These are phyloP conservation scores for Cryptococcus sp. DNA, from an alignment of 1,284 basidiomycete genomes.

Conservation along the genomic window DNA sequence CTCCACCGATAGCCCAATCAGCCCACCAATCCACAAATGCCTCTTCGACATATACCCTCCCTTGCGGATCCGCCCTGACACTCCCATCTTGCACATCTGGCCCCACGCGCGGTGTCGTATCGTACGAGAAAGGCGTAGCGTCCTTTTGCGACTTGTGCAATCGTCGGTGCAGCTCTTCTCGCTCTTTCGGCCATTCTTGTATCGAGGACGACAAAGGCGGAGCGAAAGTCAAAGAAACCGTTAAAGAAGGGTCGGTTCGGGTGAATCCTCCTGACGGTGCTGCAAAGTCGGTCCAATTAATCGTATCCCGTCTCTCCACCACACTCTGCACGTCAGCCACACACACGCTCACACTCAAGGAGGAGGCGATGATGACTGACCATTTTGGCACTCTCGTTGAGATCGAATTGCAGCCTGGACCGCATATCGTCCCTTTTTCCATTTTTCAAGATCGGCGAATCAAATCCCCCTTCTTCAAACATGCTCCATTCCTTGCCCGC, in stretches of 20 bases:
- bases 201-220: conserved; percentile 61
- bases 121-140: conserved; percentile 74
- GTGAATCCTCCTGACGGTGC: conserved; percentile 61
- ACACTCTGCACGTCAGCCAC: conserved; percentile 50
- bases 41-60: conserved; percentile 67
- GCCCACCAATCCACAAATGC: conserved; percentile 81
- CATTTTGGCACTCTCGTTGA: conserved; percentile 73
- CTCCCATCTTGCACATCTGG: conserved; percentile 5
- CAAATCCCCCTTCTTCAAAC: conserved; percentile 76
- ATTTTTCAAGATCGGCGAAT: conserved; percentile 44
- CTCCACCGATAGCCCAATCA: conserved; percentile 72
- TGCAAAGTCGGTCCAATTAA: conserved; percentile 83
- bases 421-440: conserved; percentile 19
- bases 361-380: conserved; percentile 50
- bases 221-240: conserved; percentile 73
- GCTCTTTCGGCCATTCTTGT: conserved; percentile 64
- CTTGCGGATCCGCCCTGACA: conserved; percentile 51
- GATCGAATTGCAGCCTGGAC: conserved; percentile 74
- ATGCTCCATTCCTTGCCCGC: conserved; percentile 82
- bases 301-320: conserved; percentile 64
- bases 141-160: conserved; percentile 75
- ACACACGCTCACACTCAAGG: neutral
- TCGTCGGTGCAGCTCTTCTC: conserved; percentile 65
- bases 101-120: conserved; percentile 66
- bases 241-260: conserved; percentile 64